Percentiles rank a stretch among this genome's conserved stretches.
Conservation (phyloP, 495 filamentous ascomycete genomes). For the Daldinia childiae region DNA sequence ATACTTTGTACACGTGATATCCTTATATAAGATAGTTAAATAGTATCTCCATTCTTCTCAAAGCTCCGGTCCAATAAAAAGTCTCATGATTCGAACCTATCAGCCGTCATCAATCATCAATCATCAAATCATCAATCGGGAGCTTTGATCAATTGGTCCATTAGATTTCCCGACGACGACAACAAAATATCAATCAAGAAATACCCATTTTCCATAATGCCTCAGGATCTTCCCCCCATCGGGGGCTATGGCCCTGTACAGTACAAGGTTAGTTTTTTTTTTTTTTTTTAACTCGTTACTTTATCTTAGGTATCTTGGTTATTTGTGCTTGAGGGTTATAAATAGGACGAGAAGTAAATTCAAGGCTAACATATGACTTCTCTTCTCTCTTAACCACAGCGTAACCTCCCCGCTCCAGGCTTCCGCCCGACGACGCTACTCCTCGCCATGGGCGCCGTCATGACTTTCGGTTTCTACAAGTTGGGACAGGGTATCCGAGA, state of each 20-base stretch:
- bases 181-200: neutral
- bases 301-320: neutral
- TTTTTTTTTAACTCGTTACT: neutral
- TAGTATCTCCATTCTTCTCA: neutral
- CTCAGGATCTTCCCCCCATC: slow-evolving; percentile 90
- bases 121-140: slow-evolving; percentile 13
- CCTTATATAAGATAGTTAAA: neutral
- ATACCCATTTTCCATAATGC: slow-evolving; percentile 54
- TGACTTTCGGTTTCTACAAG: slow-evolving; percentile 90
- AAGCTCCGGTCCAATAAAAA: neutral
- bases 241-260: slow-evolving; percentile 96
- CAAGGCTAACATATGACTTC: neutral
- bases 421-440: slow-evolving; percentile 86
- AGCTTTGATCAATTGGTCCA: slow-evolving; percentile 14
- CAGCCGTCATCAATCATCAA: slow-evolving; percentile 7
- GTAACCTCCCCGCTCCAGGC: slow-evolving; percentile 91
- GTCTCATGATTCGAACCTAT: neutral
- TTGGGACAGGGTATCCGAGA: slow-evolving; percentile 80
- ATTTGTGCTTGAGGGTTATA: too few species aligned
- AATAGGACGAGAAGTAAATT: too few species aligned
- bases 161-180: neutral
- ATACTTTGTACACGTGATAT: neutral
- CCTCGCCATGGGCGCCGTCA: slow-evolving; percentile 73
- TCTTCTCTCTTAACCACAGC: slow-evolving; percentile 57
- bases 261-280: slow-evolving; percentile 77